Base-by-base conservation (phyloP, 306 rosid species). In the Casuarina equisetifolia region DNA sequence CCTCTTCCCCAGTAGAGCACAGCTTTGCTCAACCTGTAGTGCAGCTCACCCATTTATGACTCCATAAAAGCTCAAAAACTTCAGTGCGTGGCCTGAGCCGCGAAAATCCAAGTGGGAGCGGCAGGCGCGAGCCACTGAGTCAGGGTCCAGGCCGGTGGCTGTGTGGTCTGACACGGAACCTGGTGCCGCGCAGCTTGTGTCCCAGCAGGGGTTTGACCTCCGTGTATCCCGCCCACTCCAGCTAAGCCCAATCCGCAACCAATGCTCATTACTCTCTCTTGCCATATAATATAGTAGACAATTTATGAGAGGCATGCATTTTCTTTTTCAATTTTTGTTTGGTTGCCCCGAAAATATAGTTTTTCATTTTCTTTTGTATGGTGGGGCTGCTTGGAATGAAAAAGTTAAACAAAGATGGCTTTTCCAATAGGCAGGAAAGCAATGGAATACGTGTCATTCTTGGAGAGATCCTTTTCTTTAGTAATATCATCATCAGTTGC, bases 211-310 rank as follows among this genome's bases (percentile, higher is more conserved):
- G 82, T 90, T 84, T 88, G 84, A 86, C 87, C 83, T 62, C 86
- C 90, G 85, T 62, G 3, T 7, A 72, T 76, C 82, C 85, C 90
- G 85, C 86, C 88, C 61, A 32, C 50, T 77, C 83, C 90, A 85
- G 85, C 93, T 82, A 83, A 78, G 66, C 78, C 78, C 64, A 46
- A 35, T 62, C 44, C 78, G 35, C 44, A 2, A n/a, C 77, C 66
- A 48, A 3, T 15, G 20, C 74, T 40, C 39, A 40, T 66, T 38
- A 15, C 32, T 25, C 32, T 25, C 32, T 1, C 32, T 25, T 25
- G 1, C 32, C 32, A 25, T 25, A 25, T 25, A 25, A 25, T 25
- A 25, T 25, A 5, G 15, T 0, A 39, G 6, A 2, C 4, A 19
- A 5, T 17, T 15, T 1, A 9, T 9, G 20, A 1, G 20, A 4